Evolutionary conservation across 805 yeast genomes (phyloP).

Genomic region (Myxozyma nipponensis): DNA sequence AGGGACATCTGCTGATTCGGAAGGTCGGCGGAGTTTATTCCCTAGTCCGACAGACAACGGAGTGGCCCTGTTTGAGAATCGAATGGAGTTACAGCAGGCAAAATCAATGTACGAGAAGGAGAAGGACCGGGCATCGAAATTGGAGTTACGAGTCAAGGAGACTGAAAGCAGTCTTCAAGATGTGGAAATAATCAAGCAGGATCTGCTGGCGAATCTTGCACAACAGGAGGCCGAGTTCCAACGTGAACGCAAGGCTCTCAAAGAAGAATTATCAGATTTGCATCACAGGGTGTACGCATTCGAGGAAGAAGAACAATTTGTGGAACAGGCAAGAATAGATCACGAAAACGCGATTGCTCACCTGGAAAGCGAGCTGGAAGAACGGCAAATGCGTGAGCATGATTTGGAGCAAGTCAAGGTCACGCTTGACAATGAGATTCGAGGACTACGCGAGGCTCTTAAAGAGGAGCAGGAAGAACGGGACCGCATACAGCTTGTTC

Average conservation of each 20-base stretch:
- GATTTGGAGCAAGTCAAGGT: constrained; percentile 19
- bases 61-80: constrained; percentile 4
- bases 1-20: background rate
- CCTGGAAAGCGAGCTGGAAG: constrained; percentile 21
- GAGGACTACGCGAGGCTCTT: constrained; percentile 13
- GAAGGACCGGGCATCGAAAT: constrained; percentile 47
- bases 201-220: constrained; percentile 63
- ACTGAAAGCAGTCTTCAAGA: constrained; percentile 31
- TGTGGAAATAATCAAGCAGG: constrained; percentile 50
- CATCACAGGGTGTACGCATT: constrained; percentile 47
- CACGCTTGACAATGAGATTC: constrained; percentile 18
- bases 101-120: constrained; percentile 39
- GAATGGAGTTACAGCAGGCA: constrained; percentile 11
- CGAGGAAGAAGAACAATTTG: constrained; percentile 42
- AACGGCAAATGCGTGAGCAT: constrained; percentile 37
- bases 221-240: constrained; percentile 58
- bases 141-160: constrained; percentile 33
- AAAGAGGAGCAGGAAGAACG: constrained; percentile 11
- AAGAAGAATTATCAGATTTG: constrained; percentile 49
- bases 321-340: constrained; percentile 21
- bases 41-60: background rate
- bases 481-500: background rate
- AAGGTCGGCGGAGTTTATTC: background rate
- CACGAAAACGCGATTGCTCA: constrained; percentile 22
- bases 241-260: constrained; percentile 49